phyloP scores from a whole-genome alignment of 768 basidiomycete species.

The Myochromella boudieri region DNA sequence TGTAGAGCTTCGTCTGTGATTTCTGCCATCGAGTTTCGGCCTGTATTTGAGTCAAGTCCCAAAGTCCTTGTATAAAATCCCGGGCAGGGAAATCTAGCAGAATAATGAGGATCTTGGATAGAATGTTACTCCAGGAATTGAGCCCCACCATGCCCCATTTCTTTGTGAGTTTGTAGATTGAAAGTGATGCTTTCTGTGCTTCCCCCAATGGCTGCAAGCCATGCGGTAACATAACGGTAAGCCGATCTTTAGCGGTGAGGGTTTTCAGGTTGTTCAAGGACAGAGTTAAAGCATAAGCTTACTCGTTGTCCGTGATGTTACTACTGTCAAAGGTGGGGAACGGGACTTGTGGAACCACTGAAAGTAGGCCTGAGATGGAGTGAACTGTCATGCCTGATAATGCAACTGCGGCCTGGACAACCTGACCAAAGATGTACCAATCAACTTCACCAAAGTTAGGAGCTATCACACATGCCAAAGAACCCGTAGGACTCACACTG shows the following conservation, averaged over 20 bases:
- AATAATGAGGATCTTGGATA: background rate
- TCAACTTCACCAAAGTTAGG: constrained; percentile 40
- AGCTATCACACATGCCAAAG: background rate
- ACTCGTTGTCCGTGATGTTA: constrained; percentile 11
- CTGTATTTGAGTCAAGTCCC: constrained; percentile 37
- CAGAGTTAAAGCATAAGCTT: constrained; percentile 1
- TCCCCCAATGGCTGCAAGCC: constrained; percentile 35
- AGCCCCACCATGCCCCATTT: constrained; percentile 45
- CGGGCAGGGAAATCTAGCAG: constrained; percentile 43
- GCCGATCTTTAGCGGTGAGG: constrained; percentile 28
- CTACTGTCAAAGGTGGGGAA: constrained; percentile 35
- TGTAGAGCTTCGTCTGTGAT: constrained; percentile 19
- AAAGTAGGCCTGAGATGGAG: constrained; percentile 29
- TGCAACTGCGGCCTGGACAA: constrained; percentile 39
- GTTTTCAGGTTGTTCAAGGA: constrained; percentile 8
- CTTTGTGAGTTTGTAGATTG: constrained; percentile 43
- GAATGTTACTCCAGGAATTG: background rate
- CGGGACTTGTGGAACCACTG: constrained; percentile 18
- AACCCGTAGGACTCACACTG: constrained; percentile 40
- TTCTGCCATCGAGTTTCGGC: constrained; percentile 16
- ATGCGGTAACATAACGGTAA: constrained; percentile 39
- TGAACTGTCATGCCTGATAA: constrained; percentile 39
- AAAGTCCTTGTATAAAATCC: constrained; percentile 50
- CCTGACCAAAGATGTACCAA: constrained; percentile 51
- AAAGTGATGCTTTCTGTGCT: constrained; percentile 32